Base-by-base conservation (phyloP, 805 yeast species). In the Zygosaccharomyces lentus region DNA sequence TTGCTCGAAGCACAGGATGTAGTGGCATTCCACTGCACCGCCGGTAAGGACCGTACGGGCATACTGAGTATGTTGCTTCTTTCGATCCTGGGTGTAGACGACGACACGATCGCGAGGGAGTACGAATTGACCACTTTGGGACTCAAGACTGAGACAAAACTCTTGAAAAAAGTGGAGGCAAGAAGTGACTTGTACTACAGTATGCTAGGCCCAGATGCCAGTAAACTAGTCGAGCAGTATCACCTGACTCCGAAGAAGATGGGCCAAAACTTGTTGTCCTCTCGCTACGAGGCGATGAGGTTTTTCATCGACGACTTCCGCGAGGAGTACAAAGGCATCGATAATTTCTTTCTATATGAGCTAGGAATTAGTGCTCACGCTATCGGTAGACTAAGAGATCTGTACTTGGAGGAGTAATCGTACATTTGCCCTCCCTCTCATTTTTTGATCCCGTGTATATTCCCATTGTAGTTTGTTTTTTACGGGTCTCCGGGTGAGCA, bases 41-140 rank as follows among this genome's bases (percentile, higher is more conserved):
- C 91, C 1, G 96, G 96, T 2, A 87, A 87, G 62, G 96, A 87
- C 61, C 74, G 95, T 36, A 87, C 96, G 0, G 96, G 95, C 0
- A 72, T 86, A 10, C 60, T 84, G 52, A 76, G 82, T 2, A 84
- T 87, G 80, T 62, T 87, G 49, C 68, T 87, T 4, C 69, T 87
- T 37, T 66, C 79, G 15, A 60, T 85, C 7, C 66, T 77, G 4
- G 90, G 86, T 0, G 86, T 87, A 3, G 87, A 83, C 49, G 70
- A 73, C 9, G 77, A 78, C 52, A 77, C 80, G 1, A 72, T 87
- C 31, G 80, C 87, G 1, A 75, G 80, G 52, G 96, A 87, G 58
- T 88, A 86, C 57, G 93, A 84, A 59, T 66, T 87, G 56, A 84
- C 95, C 1, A 71, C 82, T 0, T 60, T 75, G 37, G 95, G 95